Evolutionary conservation across 2,329 filamentous ascomycete genomes (phyloP).

Genomic region (Aspergillus floridensis): DNA sequence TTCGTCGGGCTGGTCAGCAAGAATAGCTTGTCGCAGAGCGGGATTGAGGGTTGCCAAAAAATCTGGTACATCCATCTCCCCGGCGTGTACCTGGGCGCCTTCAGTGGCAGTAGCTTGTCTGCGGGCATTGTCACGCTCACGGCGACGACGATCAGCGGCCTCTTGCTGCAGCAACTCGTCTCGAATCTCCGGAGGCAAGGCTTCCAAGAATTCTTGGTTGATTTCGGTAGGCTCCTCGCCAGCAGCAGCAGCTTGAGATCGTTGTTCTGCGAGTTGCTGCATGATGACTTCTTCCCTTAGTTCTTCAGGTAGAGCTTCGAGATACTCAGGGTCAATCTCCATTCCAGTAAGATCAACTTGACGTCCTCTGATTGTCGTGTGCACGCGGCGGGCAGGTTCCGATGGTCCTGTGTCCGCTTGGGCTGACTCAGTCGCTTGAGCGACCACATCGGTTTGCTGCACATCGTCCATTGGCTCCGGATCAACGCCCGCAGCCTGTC

Average conservation of each 20-base stretch:
- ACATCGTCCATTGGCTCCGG: slow-evolving; percentile 73
- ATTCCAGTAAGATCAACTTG: slow-evolving; percentile 91
- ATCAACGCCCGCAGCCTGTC: slow-evolving; percentile 44
- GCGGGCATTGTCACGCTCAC: slow-evolving; percentile 77
- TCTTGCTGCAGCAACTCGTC: slow-evolving; percentile 90
- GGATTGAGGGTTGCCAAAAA: slow-evolving; percentile 90
- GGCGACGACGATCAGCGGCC: slow-evolving; percentile 79
- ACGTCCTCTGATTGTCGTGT: slow-evolving; percentile 79
- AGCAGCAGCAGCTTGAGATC: slow-evolving; percentile 69
- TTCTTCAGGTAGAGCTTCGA: slow-evolving; percentile 96
- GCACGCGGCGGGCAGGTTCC: slow-evolving; percentile 60
- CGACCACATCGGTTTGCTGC: slow-evolving; percentile 51
- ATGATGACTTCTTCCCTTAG: slow-evolving; percentile 94
- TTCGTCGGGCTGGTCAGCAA: slow-evolving; percentile 89
- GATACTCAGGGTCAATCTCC: slow-evolving; percentile 90
- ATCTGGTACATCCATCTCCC: slow-evolving; percentile 89
- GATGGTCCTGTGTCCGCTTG: slow-evolving; percentile 48
- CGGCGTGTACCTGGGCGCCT: slow-evolving; percentile 53
- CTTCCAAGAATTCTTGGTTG: slow-evolving; percentile 90
- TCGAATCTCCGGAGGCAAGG: slow-evolving; percentile 84
- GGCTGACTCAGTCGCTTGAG: slow-evolving; percentile 31
- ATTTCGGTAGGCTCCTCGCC: slow-evolving; percentile 66
- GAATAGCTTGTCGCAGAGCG: slow-evolving; percentile 76
- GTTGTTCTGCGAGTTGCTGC: slow-evolving; percentile 78
- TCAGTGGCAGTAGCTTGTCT: slow-evolving; percentile 58